These are phyloP conservation scores for Trametes sp. DNA, from an alignment of 1,284 basidiomycete species.

Conservation along the genomic window DNA sequence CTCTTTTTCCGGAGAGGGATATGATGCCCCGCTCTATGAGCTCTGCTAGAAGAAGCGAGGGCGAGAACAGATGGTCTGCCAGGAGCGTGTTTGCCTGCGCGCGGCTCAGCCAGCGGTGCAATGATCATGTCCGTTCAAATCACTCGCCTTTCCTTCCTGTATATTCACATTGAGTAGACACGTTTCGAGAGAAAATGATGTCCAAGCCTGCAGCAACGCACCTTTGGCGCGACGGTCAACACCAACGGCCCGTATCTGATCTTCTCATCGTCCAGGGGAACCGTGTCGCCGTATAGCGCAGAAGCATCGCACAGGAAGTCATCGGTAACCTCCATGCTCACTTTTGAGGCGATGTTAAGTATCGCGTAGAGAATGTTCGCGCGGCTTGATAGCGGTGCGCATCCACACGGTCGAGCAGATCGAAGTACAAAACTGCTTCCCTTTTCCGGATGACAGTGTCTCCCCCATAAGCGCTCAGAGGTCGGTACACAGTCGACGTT, in stretches of 20 bases:
- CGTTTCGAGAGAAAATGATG: not conserved
- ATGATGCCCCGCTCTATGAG: constrained; percentile 64
- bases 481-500: not conserved
- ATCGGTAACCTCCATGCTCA: constrained; percentile 16
- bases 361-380: too few species aligned
- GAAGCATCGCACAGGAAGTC: constrained; percentile 27
- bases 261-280: constrained; percentile 15
- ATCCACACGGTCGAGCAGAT: not conserved
- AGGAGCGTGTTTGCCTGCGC: constrained; percentile 70
- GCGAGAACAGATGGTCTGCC: constrained; percentile 77
- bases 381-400: too few species aligned
- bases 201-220: not conserved
- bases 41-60: constrained; percentile 69
- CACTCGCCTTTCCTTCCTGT: constrained; percentile 63
- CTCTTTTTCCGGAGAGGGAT: constrained; percentile 45
- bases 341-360: too few species aligned
- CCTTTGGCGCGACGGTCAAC: constrained; percentile 29
- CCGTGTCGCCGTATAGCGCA: constrained; percentile 24
- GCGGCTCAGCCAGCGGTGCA: constrained; percentile 5
- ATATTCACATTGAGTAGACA: too few species aligned
- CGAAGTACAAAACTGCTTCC: constrained; percentile 8
- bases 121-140: not conserved
- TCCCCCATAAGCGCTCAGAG: not conserved
- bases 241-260: constrained; percentile 29
- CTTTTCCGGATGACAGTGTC: not conserved